Base-by-base conservation (phyloP, 306 rosid genomes). In the Amphicarpaea edgeworthii region DNA sequence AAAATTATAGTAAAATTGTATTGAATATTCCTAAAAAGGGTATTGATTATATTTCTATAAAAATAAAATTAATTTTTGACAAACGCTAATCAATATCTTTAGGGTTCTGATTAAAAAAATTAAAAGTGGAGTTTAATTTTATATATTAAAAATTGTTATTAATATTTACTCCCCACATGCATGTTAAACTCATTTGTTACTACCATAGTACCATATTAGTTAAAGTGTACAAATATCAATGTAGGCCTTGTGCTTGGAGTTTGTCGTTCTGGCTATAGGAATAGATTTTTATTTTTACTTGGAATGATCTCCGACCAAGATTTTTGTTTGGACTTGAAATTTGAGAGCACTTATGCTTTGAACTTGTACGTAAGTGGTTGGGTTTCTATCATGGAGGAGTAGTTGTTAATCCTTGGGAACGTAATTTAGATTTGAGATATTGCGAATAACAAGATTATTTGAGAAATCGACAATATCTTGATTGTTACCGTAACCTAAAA, bases 161-260 rank as follows among this genome's bases (percentile, higher is more conserved):
- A 20, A 9, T 54, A 21, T 54, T 9, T 54, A 19, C 26, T 9
- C 2, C 32, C 7, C 32, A 54, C 61, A 11, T 54, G n/a, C 61
- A 11, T 54, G 32, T 54, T 54, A 51, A 51, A 51, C 12, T 3
- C 57, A 51, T 51, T 51, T 19, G 26, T 19, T 8, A 19, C 4
- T 41, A n/a, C n/a, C 4, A 0, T 0, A 7, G 20, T 53, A 19
- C 32, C n/a, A n/a, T 8, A 54, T 20, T 55, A 23, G 24, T 57
- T 23, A 23, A 57, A 12, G 63, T 57, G 63, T 57, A 42, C 65
- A 61, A 10, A 46, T 41, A 78, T 60, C 58, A 67, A 74, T 43
- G 83, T 51, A 34, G 16, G 68, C 20, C 69, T 79, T 75, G 82
- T 83, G 87, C 68, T 79, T 74, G 38, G 86, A 83, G 81, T 75